These are phyloP conservation scores for Cercospora janseana DNA, from an alignment of 2,329 filamentous ascomycete genomes.

Conservation along the genomic window DNA sequence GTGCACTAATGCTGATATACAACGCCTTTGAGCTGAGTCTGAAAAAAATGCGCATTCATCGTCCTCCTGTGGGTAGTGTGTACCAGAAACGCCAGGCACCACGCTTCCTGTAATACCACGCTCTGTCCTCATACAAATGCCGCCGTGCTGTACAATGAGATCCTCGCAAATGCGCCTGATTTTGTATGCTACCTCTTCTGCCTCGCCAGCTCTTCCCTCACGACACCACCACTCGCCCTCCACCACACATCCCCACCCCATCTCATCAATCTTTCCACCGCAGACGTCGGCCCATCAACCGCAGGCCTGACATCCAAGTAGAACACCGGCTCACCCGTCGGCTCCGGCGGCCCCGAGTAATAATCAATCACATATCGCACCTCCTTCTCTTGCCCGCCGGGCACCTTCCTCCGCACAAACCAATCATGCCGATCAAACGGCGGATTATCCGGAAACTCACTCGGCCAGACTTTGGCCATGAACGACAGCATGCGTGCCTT, in stretches of 20 bases:
- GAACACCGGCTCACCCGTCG: conserved; percentile 88
- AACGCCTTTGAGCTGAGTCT: conserved; percentile 4
- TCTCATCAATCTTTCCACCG: conserved; percentile 76
- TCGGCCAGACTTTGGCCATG: conserved; percentile 74
- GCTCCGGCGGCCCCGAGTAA: conserved; percentile 69
- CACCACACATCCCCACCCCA: conserved; percentile 97
- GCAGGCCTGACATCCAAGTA: conserved; percentile 92
- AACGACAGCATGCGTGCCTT: conserved; percentile 84
- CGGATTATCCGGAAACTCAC: conserved; percentile 73
- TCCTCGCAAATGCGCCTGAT: neutral
- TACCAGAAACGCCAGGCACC: conserved; percentile 8
- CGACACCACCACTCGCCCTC: conserved; percentile 73
- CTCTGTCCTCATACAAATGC: conserved; percentile 1
- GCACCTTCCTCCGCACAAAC: conserved; percentile 74
- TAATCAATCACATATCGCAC: conserved; percentile 82
- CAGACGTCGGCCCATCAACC: conserved; percentile 73
- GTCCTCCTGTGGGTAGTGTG: neutral
- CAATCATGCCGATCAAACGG: conserved; percentile 98
- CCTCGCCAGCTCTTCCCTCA: conserved; percentile 47
- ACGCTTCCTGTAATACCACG: conserved; percentile 7
- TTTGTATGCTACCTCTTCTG: conserved; percentile 27
- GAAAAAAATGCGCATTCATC: conserved; percentile 4
- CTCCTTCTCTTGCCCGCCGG: conserved; percentile 67
- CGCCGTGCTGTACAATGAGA: neutral
- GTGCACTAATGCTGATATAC: conserved; percentile 1